These are phyloP conservation scores for Anastatica hierochuntica DNA, from an alignment of 345 rosid genomes.

Conservation along the genomic window DNA sequence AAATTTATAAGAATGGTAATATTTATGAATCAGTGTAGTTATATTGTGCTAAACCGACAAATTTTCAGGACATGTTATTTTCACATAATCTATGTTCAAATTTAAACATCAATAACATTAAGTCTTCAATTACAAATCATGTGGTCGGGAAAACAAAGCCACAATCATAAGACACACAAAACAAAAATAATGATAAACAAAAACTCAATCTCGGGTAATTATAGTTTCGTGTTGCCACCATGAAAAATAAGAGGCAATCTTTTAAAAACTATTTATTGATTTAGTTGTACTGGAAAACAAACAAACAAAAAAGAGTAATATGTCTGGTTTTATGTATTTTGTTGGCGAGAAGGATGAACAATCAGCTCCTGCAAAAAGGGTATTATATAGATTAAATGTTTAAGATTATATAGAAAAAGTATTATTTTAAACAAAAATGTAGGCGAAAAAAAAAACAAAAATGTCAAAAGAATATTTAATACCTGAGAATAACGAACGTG, in stretches of 20 bases:
- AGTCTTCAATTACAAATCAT: constrained; percentile 9
- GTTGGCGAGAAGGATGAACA: constrained; percentile 16
- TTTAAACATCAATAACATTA: constrained; percentile 9
- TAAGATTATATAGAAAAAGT: background rate
- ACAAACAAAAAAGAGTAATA: background rate
- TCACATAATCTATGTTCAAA: no score
- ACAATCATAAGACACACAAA: constrained; percentile 1
- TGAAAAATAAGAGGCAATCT: constrained; percentile 14
- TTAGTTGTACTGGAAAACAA: background rate
- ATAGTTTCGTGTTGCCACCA: constrained; percentile 16
- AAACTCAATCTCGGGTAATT: background rate
- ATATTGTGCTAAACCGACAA: background rate
- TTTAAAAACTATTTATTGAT: background rate
- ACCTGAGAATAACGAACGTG: constrained; percentile 90
- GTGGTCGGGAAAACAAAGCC: constrained; percentile 10
- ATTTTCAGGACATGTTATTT: background rate
- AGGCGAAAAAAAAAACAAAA: background rate
- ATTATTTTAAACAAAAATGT: background rate
- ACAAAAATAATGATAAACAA: background rate
- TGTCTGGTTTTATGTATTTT: constrained; percentile 12
- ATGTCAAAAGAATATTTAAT: background rate
- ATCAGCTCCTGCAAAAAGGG: constrained; percentile 18
- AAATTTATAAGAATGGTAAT: no score
- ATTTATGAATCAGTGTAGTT: no score
- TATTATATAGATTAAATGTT: background rate